Base-by-base conservation (phyloP, 768 basidiomycete species). In the Hericium alpestre region DNA sequence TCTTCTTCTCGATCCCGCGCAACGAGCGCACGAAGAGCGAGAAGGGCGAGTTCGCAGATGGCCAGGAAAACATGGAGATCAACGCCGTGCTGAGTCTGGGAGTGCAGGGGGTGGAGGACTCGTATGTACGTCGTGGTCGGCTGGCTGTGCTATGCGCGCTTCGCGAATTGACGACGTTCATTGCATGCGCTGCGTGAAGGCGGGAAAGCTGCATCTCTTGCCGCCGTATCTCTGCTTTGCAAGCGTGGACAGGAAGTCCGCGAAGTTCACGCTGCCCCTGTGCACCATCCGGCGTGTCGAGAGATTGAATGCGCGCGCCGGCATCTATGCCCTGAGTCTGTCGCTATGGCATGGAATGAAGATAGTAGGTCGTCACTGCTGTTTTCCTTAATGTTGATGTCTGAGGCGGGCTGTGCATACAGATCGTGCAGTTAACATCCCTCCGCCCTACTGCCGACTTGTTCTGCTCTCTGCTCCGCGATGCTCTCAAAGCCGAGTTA, bases 271-370 rank as follows among this genome's bases (percentile, higher is more conserved):
- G 8, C 73, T 98, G 9, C 95, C 96, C 32, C 78, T 99, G 46
- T 92, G 87, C 54, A 93, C 93, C 5, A 83, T 99, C 63, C 82
- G 96, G 53, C 77, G 96, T 56, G 96, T 99, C 20, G 96, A 99
- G 72, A 76, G 93, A 51, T 78, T 97, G 54, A 96, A 95, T 69
- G 87, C 93, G 11, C 82, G 93, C 13, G 89, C 93, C 27, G 96
- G 96, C 5, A 87, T 96, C 39, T 97, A 97, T 68, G 94, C 95
- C n/a, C 79, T 99, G 32, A 93, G 92, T 64, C 73, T 98, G 18
- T 80, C 84, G n/a, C 82, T 90, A 53, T 97, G 93, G 90, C 93
- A 98, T 68, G 86, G 90, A 38, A 81, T 90, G 75, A 88, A 95
- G 74, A 88, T 97, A 63, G 94, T 95, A 64, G 63, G 84, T 32